These are phyloP conservation scores for Cytospora paraplurivora DNA, from an alignment of 2,329 filamentous ascomycete genomes.

Conservation along the genomic window DNA sequence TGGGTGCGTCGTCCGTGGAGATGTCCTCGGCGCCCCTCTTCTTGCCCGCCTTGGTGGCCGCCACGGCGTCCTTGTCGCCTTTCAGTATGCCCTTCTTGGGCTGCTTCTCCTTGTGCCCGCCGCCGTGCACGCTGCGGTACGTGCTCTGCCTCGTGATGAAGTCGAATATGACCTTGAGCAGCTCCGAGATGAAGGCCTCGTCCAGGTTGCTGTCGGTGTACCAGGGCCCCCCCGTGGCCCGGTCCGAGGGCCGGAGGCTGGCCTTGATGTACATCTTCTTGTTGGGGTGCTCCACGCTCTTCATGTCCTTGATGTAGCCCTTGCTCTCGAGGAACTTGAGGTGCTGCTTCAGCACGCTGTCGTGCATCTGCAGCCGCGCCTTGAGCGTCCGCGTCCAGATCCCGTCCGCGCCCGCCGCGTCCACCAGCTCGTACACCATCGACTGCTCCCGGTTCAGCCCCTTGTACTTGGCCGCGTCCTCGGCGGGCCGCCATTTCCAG, in stretches of 20 bases:
- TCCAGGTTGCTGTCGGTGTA: conserved; percentile 91
- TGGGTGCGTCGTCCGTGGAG: conserved; percentile 40
- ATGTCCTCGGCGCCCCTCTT: conserved; percentile 56
- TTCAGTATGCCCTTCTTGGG: conserved; percentile 60
- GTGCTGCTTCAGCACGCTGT: conserved; percentile 76
- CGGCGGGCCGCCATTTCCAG: conserved; percentile 61
- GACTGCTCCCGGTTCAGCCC: conserved; percentile 68
- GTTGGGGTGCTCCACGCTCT: conserved; percentile 85
- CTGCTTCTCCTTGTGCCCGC: conserved; percentile 41
- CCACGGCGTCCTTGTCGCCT: conserved; percentile 38
- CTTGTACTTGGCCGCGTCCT: conserved; percentile 63
- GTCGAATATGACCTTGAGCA: conserved; percentile 73
- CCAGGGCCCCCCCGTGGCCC: conserved; percentile 92
- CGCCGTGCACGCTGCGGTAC: conserved; percentile 51
- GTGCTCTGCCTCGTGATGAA: conserved; percentile 74
- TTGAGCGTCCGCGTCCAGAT: conserved; percentile 91
- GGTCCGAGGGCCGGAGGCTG: conserved; percentile 80
- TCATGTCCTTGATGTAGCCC: conserved; percentile 83
- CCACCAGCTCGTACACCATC: conserved; percentile 86
- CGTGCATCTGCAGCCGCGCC: conserved; percentile 77
- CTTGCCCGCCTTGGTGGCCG: conserved; percentile 42
- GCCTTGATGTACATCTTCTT: conserved; percentile 97
- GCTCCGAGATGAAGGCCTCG: conserved; percentile 78
- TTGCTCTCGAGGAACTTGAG: conserved; percentile 83
- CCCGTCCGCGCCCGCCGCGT: conserved; percentile 79